Evolutionary conservation across 805 yeast genomes (phyloP).

Genomic region (Yueomyces sinensis): DNA sequence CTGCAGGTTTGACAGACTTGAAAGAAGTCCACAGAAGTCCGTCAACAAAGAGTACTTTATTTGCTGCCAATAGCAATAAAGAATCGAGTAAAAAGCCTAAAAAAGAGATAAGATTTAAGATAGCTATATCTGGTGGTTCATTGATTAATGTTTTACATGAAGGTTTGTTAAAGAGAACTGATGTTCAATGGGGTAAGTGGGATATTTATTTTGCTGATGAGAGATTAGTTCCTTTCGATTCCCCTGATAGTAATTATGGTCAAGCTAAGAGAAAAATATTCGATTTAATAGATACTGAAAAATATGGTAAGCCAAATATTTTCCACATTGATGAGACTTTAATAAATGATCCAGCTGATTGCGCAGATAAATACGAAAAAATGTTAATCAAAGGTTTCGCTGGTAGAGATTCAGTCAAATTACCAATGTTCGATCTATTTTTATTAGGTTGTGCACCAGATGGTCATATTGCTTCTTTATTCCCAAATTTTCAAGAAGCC

Average conservation of each 20-base stretch:
- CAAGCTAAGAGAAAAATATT: conserved; percentile 63
- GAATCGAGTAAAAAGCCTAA: conserved; percentile 32
- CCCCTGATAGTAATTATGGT: conserved; percentile 72
- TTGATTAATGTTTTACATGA: conserved; percentile 67
- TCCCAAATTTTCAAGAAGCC: conserved; percentile 71
- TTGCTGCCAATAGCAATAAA: not conserved
- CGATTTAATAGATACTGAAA: conserved; percentile 29
- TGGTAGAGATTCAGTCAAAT: conserved; percentile 83
- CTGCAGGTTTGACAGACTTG: not conserved
- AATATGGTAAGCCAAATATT: conserved; percentile 41
- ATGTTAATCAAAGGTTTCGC: conserved; percentile 75
- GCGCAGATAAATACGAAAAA: conserved; percentile 84
- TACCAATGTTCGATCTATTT: conserved; percentile 81
- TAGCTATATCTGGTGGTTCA: conserved; percentile 88
- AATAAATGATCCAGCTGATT: conserved; percentile 69
- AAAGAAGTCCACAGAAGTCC: not conserved
- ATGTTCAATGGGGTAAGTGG: conserved; percentile 79
- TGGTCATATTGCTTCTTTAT: conserved; percentile 87
- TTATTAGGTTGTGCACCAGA: conserved; percentile 93
- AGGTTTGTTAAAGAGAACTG: conserved; percentile 58
- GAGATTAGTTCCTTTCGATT: conserved; percentile 71
- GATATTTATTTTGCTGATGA: conserved; percentile 90
- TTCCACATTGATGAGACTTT: conserved; percentile 67
- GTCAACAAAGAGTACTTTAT: not conserved
- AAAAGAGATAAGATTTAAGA: conserved; percentile 57